phyloP scores from a whole-genome alignment of 306 rosid genomes.

The Rosa chinensis region DNA sequence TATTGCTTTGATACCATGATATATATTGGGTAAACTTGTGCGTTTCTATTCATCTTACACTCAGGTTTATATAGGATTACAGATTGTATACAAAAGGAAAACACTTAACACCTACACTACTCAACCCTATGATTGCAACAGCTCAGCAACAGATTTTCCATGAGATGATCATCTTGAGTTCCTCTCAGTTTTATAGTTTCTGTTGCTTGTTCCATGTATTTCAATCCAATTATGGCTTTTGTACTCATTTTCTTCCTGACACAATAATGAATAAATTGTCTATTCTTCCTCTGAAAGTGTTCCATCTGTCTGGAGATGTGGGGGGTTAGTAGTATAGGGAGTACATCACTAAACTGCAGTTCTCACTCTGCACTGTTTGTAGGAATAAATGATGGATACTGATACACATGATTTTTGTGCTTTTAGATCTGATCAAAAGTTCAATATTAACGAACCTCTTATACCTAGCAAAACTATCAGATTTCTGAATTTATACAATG shows the following conservation, averaged over 20 bases:
- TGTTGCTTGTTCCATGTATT: constrained; percentile 31
- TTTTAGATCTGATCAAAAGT: background rate
- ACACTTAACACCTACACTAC: too few relatives aligned
- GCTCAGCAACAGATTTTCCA: background rate
- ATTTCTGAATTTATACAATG: too few relatives aligned
- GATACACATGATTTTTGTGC: background rate
- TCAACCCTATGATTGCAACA: too few relatives aligned
- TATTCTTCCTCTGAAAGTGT: constrained; percentile 1
- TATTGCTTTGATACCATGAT: too few relatives aligned
- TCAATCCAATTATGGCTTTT: constrained; percentile 5
- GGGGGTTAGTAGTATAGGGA: background rate
- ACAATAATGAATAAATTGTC: constrained; percentile 18
- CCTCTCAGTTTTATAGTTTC: constrained; percentile 33
- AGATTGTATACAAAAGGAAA: too few relatives aligned
- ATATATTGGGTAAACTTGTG: too few relatives aligned
- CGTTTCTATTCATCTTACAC: too few relatives aligned
- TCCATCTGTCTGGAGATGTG: background rate
- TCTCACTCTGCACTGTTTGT: background rate
- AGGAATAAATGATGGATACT: background rate
- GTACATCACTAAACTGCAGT: background rate
- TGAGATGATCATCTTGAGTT: constrained; percentile 25
- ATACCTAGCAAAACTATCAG: too few relatives aligned
- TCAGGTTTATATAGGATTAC: too few relatives aligned
- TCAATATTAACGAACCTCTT: too few relatives aligned
- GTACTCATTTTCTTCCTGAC: background rate